Conservation (phyloP, 805 yeast species). For the Cyberlindnera misumaiensis region DNA sequence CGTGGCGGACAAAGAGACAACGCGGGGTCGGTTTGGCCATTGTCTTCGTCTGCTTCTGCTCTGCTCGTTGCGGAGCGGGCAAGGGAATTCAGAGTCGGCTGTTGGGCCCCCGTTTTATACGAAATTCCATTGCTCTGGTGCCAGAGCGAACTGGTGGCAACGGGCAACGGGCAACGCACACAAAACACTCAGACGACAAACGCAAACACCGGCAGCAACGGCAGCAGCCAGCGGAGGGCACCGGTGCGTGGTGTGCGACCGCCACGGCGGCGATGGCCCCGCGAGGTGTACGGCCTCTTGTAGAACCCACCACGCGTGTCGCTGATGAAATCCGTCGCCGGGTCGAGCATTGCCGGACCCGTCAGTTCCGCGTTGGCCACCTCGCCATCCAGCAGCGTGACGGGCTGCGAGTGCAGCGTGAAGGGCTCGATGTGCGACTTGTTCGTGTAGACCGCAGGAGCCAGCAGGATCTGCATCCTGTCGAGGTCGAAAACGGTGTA, state of each 20-base stretch:
- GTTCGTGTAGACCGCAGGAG: conserved; percentile 14
- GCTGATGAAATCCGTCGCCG: conserved; percentile 11
- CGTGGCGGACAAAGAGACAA: conserved; percentile 70
- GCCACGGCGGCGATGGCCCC: background rate
- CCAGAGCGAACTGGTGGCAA: too few relatives aligned
- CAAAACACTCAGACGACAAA: too few relatives aligned
- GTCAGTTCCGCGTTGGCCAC: conserved; percentile 3
- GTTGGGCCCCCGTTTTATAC: too few relatives aligned
- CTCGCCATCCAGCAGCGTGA: conserved; percentile 5
- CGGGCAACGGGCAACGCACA: too few relatives aligned
- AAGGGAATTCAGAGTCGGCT: too few relatives aligned
- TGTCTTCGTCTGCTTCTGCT: too few relatives aligned
- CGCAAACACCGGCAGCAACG: background rate
- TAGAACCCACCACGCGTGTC: conserved; percentile 5
- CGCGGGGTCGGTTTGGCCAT: conserved; percentile 47
- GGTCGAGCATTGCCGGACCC: conserved; percentile 8
- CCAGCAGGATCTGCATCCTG: conserved; percentile 17
- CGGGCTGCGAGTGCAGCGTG: conserved; percentile 2
- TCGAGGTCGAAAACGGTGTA: conserved; percentile 23
- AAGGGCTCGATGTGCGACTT: conserved; percentile 5
- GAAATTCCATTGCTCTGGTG: too few relatives aligned
- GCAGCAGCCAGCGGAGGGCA: background rate
- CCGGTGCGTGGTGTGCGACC: too few relatives aligned
- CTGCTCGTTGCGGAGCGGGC: too few relatives aligned
- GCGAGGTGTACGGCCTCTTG: background rate